Evolutionary conservation across 441 rosid genomes (phyloP), one percentile per base, ranked within the genome.

Genomic region (Biscutella laevigata): DNA sequence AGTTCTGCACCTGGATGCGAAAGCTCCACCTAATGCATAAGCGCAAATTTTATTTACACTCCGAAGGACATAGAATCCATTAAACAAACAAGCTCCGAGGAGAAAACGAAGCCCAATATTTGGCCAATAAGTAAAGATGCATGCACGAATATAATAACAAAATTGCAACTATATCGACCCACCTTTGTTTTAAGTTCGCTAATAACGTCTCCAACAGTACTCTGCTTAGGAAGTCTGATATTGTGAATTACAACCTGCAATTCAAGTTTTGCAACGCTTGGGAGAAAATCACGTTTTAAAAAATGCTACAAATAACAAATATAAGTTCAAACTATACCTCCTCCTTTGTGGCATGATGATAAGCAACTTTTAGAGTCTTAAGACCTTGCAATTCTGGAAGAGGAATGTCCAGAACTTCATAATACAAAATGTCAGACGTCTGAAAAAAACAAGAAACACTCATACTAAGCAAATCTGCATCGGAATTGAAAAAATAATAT

Each of bases 321-420:
- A 37, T 27, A 56, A 49, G 33, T 57, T 60, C 49, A 34, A 35
- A 27, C 69, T 70, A 32, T 69, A 80, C 98, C 66, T 88, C 96
- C 27, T 92, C 98, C 70, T 88, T 88, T 15, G 68, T 71, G 68
- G 94, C 83, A 72, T 74, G 84, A 63, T 83, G 94, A 72, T 77
- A 88, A 22, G 94, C 91, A 71, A 92, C 97, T 75, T 88, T 92
- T 53, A 92, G 67, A 63, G 77, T 92, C 64, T 88, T 88, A 32
- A 92, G 73, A 48, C 94, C 95, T 81, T 88, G 97, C 72, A 92
- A 66, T 71, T 92, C 95, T 19, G 95, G 96, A 40, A 92, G 85
- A 71, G 99, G 99, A 59, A 92, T 83, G 73, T 86, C 97, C 84
- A 92, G 62, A 46, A 92, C 90, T 78, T 92, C 99, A 64, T 83